phyloP scores from a whole-genome alignment of 2,329 filamentous ascomycete genomes.

The Ophiocordyceps sinensis region DNA sequence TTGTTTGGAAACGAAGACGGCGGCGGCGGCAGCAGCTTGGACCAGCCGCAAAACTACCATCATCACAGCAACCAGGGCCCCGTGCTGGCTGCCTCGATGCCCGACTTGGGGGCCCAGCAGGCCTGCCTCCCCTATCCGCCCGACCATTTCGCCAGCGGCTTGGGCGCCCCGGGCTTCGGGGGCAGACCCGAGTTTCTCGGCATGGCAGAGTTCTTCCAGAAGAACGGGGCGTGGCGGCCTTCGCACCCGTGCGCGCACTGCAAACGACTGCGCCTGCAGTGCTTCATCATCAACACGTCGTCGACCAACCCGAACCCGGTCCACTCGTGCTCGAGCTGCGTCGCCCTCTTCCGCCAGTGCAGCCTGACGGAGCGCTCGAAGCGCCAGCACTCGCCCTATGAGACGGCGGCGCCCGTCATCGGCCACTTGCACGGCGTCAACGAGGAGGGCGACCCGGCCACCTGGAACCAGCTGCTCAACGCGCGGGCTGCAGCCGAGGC shows the following conservation, averaged over 20 bases:
- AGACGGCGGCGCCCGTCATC: conserved; percentile 30
- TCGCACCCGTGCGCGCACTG: conserved; percentile 29
- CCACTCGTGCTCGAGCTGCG: conserved; percentile 33
- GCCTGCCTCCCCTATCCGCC: conserved; percentile 1
- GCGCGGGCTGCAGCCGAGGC: neutral
- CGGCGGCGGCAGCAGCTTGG: neutral
- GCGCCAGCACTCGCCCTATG: conserved; percentile 28
- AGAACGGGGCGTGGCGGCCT: conserved; percentile 26
- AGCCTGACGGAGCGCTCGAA: conserved; percentile 30
- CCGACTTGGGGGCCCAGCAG: conserved; percentile 1
- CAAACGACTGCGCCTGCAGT: conserved; percentile 27
- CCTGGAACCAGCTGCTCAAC: conserved; percentile 2
- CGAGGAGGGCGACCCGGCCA: conserved; percentile 16
- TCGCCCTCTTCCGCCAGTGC: conserved; percentile 33
- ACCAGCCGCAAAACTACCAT: neutral
- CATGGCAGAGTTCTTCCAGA: conserved; percentile 22
- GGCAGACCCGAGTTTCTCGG: conserved; percentile 5
- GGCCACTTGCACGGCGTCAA: conserved; percentile 33
- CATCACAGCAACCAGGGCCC: neutral
- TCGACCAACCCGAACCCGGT: conserved; percentile 32
- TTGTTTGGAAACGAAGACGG: conserved; percentile 1
- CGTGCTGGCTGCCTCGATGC: neutral
- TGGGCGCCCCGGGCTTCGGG: neutral
- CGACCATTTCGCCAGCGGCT: neutral
- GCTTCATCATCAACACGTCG: conserved; percentile 31